Evolutionary conservation across 768 basidiomycete genomes (phyloP), one percentile per base, ranked within the genome.

Genomic region (Calocybe cyanea): DNA sequence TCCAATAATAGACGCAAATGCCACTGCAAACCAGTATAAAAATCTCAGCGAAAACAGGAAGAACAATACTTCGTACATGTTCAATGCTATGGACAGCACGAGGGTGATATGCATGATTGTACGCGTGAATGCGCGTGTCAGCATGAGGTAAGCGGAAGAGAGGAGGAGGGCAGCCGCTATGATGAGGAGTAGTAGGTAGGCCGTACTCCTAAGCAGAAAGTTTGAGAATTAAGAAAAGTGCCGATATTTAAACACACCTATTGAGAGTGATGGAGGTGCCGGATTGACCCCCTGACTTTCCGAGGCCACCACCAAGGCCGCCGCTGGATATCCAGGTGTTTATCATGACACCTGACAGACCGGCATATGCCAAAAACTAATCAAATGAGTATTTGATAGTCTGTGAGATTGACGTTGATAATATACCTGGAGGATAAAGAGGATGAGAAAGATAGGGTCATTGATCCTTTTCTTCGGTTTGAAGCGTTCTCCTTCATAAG

Each of bases 101-200:
- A 87, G 72, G 3, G 85, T 86, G 20, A 86, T 75, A 55, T 87
- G 88, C 80, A 90, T 87, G 55, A 92, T 84, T 9, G 73, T 59
- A 52, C 68, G 80, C 30, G 88, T 90, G 64, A 90, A 88, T 1
- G 73, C 65, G 20, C 89, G 80, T 15, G 82, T 75, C 48, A 91
- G 69, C 64, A 86, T 71, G 37, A 92, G 73, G 58, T 87, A 91
- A 8, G 75, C 33, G 2, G 73, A 64, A 7, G 89, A 86, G 13
- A 92, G 67, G 9, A 87, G 50, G 8, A 91, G 63, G 1, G 78
- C 86, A 14, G 80, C 76, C 6, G 75, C 88, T 2, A 83, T 80
- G 34, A 88, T 79, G 34, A 92, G 68, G 21, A 91, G 73, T 7
- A 91, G 68, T n/a, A 92, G 77, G 56, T 83, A 87, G 2, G 81